These are phyloP conservation scores for Phytopythium sindhum DNA, from an alignment of 352 stramenopile genomes.

Conservation along the genomic window DNA sequence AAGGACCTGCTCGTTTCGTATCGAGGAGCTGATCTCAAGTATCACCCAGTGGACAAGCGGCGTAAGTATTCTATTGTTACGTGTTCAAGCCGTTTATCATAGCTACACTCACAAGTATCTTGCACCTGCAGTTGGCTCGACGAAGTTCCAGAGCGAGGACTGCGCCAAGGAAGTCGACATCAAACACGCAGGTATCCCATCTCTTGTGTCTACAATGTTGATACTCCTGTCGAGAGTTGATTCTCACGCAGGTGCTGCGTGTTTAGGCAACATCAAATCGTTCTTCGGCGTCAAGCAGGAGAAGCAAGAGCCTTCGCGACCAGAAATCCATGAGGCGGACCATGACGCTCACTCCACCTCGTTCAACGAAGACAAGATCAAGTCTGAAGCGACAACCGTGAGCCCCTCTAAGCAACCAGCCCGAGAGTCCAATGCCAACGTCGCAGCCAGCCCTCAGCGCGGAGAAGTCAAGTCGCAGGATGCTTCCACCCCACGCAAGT, in stretches of 20 bases:
- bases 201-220: too few species aligned
- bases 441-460: not conserved
- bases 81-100: not conserved
- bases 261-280: constrained; percentile 59
- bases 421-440: not conserved
- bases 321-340: not conserved
- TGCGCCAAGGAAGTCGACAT: constrained; percentile 76
- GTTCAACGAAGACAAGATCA: constrained; percentile 18
- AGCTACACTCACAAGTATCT: not conserved
- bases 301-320: constrained; percentile 16
- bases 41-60: constrained; percentile 76
- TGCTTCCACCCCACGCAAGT: not conserved
- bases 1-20: constrained; percentile 56
- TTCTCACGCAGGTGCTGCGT: too few species aligned
- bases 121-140: constrained; percentile 54
- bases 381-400: not conserved
- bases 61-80: constrained; percentile 18
- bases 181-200: constrained; percentile 51
- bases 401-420: not conserved
- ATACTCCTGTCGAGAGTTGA: too few species aligned
- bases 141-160: constrained; percentile 70
- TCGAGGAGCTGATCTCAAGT: constrained; percentile 49
- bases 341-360: constrained; percentile 11
- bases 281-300: constrained; percentile 55
- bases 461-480: constrained; percentile 1